Evolutionary conservation across 1,139 yeast species (phyloP), one percentile per base, ranked within the genome.

Genomic region (Hyphopichia fennica): DNA sequence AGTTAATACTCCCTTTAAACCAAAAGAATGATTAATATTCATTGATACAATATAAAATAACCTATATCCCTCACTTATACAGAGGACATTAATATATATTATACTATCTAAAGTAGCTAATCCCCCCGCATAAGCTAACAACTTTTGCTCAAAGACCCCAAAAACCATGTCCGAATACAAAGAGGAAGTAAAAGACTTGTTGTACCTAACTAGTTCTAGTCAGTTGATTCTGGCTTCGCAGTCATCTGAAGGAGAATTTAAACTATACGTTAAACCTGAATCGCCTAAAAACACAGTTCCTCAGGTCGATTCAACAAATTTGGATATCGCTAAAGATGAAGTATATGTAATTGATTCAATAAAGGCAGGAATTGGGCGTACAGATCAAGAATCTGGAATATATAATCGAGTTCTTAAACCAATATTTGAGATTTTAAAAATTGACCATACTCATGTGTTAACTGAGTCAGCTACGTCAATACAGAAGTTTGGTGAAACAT

Each of bases 281-380:
- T 11, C 11, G n/a, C 27, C 35, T 17, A 11, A 37, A 25, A 33
- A 37, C 11, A 37, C 38, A 17, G 30, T 33, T 23, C 35, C 37
- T 4, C 11, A 15, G 4, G 27, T 41, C 17, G 35, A 34, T 30
- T n/a, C 35, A 16, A 27, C 35, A 9, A 22, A 38, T 9, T 19
- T 38, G 13, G 27, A 11, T 8, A 22, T 37, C n/a, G 1, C 34
- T 10, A 23, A 33, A 10, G 41, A 32, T 27, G 20, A 23, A 14
- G 34, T 52, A 3, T 41, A 31, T 25, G 45, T 65, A 2, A 53
- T 84, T 11, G 89, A 84, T 52, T 84, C 90, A 0, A 55, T 76
- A 2, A 58, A 60, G 10, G 81, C 89, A 0, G 89, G 89, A 0
- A 64, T 65, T 0, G 84, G 84, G 1, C 66, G 86, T 44, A 42